Base-by-base conservation (phyloP, 164 flowering plant genomes). In the Stephania japonica region DNA sequence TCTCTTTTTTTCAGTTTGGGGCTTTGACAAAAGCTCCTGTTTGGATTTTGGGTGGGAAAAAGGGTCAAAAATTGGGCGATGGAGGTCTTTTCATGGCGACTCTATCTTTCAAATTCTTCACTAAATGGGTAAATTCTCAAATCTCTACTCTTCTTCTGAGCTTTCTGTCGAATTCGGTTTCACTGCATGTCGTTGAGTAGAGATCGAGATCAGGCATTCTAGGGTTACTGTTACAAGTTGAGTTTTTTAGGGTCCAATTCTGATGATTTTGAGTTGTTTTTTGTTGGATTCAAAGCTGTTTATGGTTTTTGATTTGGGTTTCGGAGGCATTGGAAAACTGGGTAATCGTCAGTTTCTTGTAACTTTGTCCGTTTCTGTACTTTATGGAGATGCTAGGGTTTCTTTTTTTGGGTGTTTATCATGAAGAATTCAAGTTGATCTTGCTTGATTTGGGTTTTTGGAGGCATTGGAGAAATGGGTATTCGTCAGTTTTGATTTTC, bases 61-160 rank as follows among this genome's bases (percentile, higher is more conserved):
- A 43, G 74, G 80, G 78, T 73, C 41, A 71, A 74, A 70, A 68
- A 14, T 42, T 73, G 70, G 59, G 83, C 63, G 63, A 76, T 70
- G 78, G 65, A 83, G 83, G 83, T 75, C 75, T 59, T 76, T 71
- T 72, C 77, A 83, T 83, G 85, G 85, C 76, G 75, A 76, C 78
- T 75, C 74, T 70, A 75, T 38, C 77, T 78, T 79, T 78, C 84
- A 77, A 83, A 78, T 71, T 74, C 75, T 68, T 67, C 78, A 74
- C 32, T 65, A 38, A 74, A 70, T 47, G 50, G 82, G 83, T 85
- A 78, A 75, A 63, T 71, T 65, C 62, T 63, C 67, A 1, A 63
- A 25, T 68, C 42, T 38, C 65, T 75, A n/a, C 65, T 38, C 14
- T 76, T 76, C 23, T 61, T 6, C 61, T 6, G 16, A 19, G 64